Conservation (phyloP, 441 rosid species). For the Gossypium aridum region DNA sequence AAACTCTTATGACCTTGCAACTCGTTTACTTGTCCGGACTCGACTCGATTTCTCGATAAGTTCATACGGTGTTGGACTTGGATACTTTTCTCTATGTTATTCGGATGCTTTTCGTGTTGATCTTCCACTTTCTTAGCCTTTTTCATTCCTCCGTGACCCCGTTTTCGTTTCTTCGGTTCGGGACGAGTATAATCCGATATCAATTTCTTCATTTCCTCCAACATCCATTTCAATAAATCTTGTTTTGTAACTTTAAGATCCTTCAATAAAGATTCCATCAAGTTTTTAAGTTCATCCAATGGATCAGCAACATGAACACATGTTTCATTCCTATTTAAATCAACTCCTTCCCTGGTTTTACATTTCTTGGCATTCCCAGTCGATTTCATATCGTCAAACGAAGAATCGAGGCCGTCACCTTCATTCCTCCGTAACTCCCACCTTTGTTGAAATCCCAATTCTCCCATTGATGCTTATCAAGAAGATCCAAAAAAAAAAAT, state of each 20-base stretch:
- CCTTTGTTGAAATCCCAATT: slow-evolving; percentile 35
- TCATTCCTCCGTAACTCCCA: slow-evolving; percentile 42
- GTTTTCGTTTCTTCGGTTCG: slow-evolving; percentile 12
- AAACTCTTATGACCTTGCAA: slow-evolving; percentile 30
- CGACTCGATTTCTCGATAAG: slow-evolving; percentile 14
- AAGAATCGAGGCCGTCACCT: slow-evolving; percentile 30
- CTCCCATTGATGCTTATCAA: slow-evolving; percentile 15
- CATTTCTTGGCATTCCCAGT: slow-evolving; percentile 22
- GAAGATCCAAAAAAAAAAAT: no score
- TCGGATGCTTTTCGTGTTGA: slow-evolving; percentile 15
- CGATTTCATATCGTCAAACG: slow-evolving; percentile 34
- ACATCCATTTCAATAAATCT: slow-evolving; percentile 44
- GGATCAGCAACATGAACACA: slow-evolving; percentile 22
- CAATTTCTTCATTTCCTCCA: slow-evolving; percentile 43
- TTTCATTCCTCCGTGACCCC: background rate
- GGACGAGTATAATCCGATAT: slow-evolving; percentile 16
- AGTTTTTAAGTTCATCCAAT: slow-evolving; percentile 32
- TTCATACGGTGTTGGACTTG: slow-evolving; percentile 17
- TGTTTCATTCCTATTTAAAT: slow-evolving; percentile 22
- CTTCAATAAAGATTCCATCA: slow-evolving; percentile 41
- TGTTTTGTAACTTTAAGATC: slow-evolving; percentile 41
- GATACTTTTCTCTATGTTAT: slow-evolving; percentile 6
- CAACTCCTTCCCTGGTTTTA: slow-evolving; percentile 15
- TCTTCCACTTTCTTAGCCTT: slow-evolving; percentile 12
- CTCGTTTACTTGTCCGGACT: slow-evolving; percentile 20